Conservation (phyloP, 306 rosid genomes). For the Comarum palustre region DNA sequence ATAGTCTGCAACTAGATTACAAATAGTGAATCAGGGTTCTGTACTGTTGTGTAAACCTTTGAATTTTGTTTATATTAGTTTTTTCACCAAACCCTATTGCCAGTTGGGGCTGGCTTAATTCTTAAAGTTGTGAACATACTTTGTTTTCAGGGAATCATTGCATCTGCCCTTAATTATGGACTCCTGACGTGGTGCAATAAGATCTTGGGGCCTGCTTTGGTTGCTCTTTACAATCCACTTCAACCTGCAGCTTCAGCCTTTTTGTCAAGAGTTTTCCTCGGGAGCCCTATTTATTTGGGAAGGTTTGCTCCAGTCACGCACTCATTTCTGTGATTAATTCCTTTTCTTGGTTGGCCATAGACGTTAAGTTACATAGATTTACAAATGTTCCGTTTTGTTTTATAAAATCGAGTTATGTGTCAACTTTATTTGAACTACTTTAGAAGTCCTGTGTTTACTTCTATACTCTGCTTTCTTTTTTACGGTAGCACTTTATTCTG, state of each 20-base stretch:
- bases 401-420: background rate
- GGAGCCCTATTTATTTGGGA: slow-evolving; percentile 85
- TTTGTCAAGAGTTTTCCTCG: slow-evolving; percentile 78
- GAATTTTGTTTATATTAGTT: background rate
- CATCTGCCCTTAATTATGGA: slow-evolving; percentile 94
- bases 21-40: background rate
- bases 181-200: slow-evolving; percentile 88
- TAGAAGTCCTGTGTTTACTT: background rate
- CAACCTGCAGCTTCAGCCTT: slow-evolving; percentile 80
- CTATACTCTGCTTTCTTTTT: background rate
- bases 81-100: background rate
- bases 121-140: background rate
- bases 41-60: background rate
- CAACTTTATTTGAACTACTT: background rate
- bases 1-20: background rate
- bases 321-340: background rate
- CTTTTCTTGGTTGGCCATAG: background rate
- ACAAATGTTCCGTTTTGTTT: background rate
- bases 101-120: background rate
- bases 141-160: slow-evolving; percentile 66
- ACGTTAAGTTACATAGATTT: background rate
- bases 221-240: slow-evolving; percentile 88
- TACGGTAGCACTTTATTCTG: background rate
- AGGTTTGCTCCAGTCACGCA: slow-evolving; percentile 52
- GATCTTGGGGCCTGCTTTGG: slow-evolving; percentile 88